Conservation (phyloP, 2,329 filamentous ascomycete genomes). For the Exophiala spinifera region DNA sequence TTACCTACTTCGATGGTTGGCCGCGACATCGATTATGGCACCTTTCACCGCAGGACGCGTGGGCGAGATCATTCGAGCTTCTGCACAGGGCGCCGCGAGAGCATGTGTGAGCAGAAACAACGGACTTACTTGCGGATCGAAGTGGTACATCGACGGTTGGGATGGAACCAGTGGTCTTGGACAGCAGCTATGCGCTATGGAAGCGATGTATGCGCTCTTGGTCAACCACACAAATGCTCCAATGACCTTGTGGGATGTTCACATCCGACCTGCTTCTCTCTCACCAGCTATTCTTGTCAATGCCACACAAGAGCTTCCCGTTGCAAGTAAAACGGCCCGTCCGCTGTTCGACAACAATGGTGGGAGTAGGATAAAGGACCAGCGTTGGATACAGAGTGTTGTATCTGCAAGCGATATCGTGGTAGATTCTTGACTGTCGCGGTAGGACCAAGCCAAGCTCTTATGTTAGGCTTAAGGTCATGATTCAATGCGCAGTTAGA, state of each 20-base stretch:
- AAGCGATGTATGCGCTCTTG: slow-evolving; percentile 46
- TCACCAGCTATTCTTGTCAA: slow-evolving; percentile 12
- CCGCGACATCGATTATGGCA: slow-evolving; percentile 58
- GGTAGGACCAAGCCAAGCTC: too few relatives aligned
- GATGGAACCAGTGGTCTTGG: slow-evolving; percentile 62
- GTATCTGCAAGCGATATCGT: slow-evolving; percentile 6
- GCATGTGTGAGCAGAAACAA: slow-evolving; percentile 60
- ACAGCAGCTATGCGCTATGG: slow-evolving; percentile 66
- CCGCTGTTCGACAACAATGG: slow-evolving; percentile 22
- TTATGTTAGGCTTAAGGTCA: too few relatives aligned
- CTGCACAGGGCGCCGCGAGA: slow-evolving; percentile 55
- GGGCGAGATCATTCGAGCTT: slow-evolving; percentile 55
- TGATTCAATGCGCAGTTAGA: too few relatives aligned
- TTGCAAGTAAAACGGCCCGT: slow-evolving; percentile 9
- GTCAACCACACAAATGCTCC: slow-evolving; percentile 28
- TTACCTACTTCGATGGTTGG: slow-evolving; percentile 64
- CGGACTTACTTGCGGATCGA: slow-evolving; percentile 61
- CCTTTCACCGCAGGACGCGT: slow-evolving; percentile 58
- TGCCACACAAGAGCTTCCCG: slow-evolving; percentile 8
- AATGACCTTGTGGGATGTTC: slow-evolving; percentile 13
- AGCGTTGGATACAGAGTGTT: slow-evolving; percentile 15
- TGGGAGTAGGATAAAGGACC: not conserved
- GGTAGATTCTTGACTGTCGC: not conserved
- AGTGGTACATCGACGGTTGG: slow-evolving; percentile 56
- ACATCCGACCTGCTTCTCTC: slow-evolving; percentile 10